Evolutionary conservation across 164 flowering plant genomes (phyloP), one percentile per base, ranked within the genome.

Genomic region (Akebia trifoliata): DNA sequence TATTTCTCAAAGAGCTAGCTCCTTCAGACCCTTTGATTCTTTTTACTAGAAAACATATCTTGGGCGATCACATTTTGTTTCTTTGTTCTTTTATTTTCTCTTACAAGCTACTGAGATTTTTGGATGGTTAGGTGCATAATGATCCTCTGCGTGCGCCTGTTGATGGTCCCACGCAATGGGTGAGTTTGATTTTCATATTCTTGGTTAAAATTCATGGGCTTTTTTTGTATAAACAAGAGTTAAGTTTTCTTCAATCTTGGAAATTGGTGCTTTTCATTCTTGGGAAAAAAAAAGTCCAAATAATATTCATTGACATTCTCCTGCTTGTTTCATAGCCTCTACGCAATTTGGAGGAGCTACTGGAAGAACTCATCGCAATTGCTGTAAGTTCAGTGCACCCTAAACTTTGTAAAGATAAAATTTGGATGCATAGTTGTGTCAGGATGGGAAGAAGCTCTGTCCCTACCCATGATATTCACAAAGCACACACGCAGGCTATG

Each of bases 141-240:
- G 92, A 93, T 74, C 97, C 99, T 44, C 50, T 79, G 35, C 80
- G 67, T 68, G 99, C 99, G 9, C 99, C 99, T 31, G 96, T 87
- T 45, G 99, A 93, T 78, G 99, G 99, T 52, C 99, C 99, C 47
- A 93, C 99, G 22, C 98, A 93, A 62, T 93, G 99, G 98, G 98
- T 89, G 57, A 76, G 90, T 77, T 53, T 40, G 50, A 37, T 35
- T 31, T 37, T 22, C 30, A 26, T 25, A 11, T 22, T 10, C 15
- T 36, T 30, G 4, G 18, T 30, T 45, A 3, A 58, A 50, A 1
- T 26, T 40, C 36, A n/a, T 50, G 29, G 8, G n/a, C 22, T 43
- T 43, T 44, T 21, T 56, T 60, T 34, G 20, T 22, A 36, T 12
- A 40, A 10, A 3, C 9, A 3, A 10, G 29, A 11, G 37, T n/a